Evolutionary conservation across 23 red algal species (phyloP).

Genomic region (Gracilaria caudata): DNA sequence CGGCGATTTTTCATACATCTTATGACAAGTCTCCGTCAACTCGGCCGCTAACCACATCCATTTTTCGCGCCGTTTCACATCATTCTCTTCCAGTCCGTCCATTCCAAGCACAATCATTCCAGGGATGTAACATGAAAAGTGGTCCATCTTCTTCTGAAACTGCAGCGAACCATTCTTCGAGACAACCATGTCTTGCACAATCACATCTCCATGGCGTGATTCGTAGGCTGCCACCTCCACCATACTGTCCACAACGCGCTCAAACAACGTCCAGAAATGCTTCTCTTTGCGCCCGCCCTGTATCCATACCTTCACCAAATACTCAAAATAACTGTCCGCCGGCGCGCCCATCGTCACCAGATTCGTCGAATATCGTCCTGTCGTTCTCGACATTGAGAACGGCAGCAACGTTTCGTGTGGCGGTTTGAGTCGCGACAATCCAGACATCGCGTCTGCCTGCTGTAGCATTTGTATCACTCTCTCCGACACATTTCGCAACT

Average conservation of each 20-base stretch:
- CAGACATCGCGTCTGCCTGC: not conserved
- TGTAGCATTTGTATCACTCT: constrained; percentile 33
- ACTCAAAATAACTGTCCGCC: constrained; percentile 81
- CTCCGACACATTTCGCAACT: constrained; percentile 47
- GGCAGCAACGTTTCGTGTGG: constrained; percentile 51
- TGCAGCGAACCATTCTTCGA: not conserved
- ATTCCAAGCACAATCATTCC: constrained; percentile 62
- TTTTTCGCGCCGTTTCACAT: constrained; percentile 25
- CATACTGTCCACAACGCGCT: constrained; percentile 51
- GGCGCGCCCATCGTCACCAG: constrained; percentile 73
- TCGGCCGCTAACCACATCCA: constrained; percentile 64
- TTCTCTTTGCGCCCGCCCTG: constrained; percentile 69
- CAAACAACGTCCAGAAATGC: constrained; percentile 34
- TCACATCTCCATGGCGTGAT: constrained; percentile 24
- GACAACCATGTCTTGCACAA: constrained; percentile 38
- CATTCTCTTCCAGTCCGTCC: constrained; percentile 39
- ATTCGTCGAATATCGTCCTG: constrained; percentile 53
- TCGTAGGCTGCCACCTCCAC: constrained; percentile 18
- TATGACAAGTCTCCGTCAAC: constrained; percentile 71
- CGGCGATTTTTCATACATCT: constrained; percentile 75
- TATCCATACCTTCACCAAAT: constrained; percentile 78
- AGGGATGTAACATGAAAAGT: constrained; percentile 78
- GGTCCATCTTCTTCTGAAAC: constrained; percentile 66
- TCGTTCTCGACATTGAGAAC: constrained; percentile 31
- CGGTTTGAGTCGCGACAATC: constrained; percentile 5